These are phyloP conservation scores for Boechera divaricarpa DNA, from an alignment of 345 rosid genomes.

Conservation along the genomic window DNA sequence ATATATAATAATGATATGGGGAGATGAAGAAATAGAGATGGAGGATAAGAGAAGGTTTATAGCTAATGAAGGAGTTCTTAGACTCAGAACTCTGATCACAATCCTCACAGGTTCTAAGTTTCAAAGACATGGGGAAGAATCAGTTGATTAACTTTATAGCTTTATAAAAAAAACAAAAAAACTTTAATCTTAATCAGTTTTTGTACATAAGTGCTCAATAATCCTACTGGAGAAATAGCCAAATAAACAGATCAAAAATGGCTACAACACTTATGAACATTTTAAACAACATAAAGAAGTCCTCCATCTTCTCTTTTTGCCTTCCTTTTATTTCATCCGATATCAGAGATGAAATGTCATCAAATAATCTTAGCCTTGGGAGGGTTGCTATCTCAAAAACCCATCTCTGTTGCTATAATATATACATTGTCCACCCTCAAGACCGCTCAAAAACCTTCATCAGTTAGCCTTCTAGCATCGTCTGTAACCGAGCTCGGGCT, in stretches of 20 bases:
- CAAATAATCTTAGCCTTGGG: slow-evolving; percentile 23
- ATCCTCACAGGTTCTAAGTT: neutral
- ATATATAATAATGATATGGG: too few relatives aligned
- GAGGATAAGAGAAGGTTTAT: too few relatives aligned
- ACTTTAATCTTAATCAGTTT: slow-evolving; percentile 25
- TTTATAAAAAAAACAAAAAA: neutral
- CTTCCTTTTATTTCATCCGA: slow-evolving; percentile 27
- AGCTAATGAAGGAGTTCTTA: neutral
- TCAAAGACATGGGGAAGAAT: neutral
- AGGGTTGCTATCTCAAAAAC: slow-evolving; percentile 13
- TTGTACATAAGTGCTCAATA: slow-evolving; percentile 30
- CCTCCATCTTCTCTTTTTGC: slow-evolving; percentile 15
- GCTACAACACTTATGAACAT: slow-evolving; percentile 39
- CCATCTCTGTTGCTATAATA: slow-evolving; percentile 26
- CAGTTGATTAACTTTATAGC: neutral
- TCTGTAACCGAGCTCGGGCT: slow-evolving; percentile 42
- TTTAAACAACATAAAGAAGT: slow-evolving; percentile 9
- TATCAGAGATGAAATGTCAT: slow-evolving; percentile 31
- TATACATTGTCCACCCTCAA: slow-evolving; percentile 36
- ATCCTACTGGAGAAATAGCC: slow-evolving; percentile 27
- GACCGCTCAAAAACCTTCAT: slow-evolving; percentile 6
- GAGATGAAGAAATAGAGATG: too few relatives aligned
- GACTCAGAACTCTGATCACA: neutral
- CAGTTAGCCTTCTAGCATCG: slow-evolving; percentile 35
- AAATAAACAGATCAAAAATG: slow-evolving; percentile 36